Evolutionary conservation across 2,329 filamentous ascomycete genomes (phyloP), one percentile per base, ranked within the genome.

Genomic region (Phoma herbarum): DNA sequence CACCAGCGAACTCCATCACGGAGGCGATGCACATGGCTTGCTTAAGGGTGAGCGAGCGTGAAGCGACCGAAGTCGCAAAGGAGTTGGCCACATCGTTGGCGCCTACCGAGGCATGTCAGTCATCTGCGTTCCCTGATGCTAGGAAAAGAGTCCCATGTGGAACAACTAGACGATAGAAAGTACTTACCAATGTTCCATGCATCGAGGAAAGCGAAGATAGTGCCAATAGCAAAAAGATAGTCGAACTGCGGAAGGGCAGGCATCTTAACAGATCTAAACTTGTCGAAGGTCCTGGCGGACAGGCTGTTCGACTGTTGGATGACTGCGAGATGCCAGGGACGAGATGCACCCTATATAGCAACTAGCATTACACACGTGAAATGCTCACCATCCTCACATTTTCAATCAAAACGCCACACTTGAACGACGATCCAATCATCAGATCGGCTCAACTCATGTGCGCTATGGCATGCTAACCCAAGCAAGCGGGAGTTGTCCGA

Each of bases 31-130:
- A 57, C 78, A 82, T 81, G 53, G 81, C 69, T 69, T 81, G 80
- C 66, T 78, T 78, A 69, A 81, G 73, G n/a, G 80, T 81, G 55
- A 82, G 70, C 31, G 79, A 81, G 37, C 80, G 75, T 14, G 80
- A 81, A 9, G 80, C 78, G 31, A 83, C 79, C 16, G 80, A 81
- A 12, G 80, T 81, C 18, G 81, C 80, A 57, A 80, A 82, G 0
- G 79, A 80, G 69, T 82, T 82, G 64, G 80, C 80, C 49, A 82
- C 80, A 79, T 83, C 81, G 67, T 81, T 35, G 31, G 31, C 31
- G 9, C 31, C 31, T 35, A n/a, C n/a, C 7, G 16, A n/a, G 16
- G 16, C 31, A 35, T 35, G 16, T 35, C 16, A 35, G 16, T 16
- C 6, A 8, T 35, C 6, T n/a, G 7, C 16, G 11, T 35, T n/a